A percentile compares a stretch with the other conserved stretches of the same genome.
phyloP scores from a whole-genome alignment of 2,329 filamentous ascomycete species.

The Parastagonospora avenae region DNA sequence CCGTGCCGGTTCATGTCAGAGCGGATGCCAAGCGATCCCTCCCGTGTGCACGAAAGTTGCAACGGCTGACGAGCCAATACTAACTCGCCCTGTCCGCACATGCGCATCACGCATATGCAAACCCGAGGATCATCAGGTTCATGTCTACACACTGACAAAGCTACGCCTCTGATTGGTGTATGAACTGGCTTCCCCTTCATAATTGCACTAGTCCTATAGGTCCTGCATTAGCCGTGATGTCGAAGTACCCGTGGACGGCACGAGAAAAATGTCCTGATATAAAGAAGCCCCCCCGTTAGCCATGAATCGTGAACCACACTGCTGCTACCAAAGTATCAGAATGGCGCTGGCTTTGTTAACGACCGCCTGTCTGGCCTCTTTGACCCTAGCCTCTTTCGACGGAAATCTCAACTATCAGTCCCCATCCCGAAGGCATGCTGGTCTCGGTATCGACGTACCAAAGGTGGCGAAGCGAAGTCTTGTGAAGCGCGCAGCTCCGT shows the following conservation, averaged over 20 bases:
- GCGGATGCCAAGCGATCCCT: too few species aligned
- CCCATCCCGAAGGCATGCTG: conserved; percentile 66
- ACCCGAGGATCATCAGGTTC: conserved; percentile 14
- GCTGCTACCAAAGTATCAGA: conserved; percentile 1
- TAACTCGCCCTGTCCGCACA: conserved; percentile 7
- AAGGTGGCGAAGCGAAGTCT: conserved; percentile 62
- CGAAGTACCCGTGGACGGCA: not conserved
- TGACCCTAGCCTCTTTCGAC: conserved; percentile 26
- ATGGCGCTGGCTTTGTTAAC: conserved; percentile 23
- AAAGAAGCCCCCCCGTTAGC: not conserved
- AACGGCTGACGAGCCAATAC: conserved; percentile 9
- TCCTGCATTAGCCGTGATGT: not conserved
- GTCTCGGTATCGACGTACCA: conserved; percentile 66
- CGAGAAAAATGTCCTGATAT: not conserved
- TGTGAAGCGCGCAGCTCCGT: conserved; percentile 27
- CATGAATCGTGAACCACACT: not conserved
- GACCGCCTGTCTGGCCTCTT: conserved; percentile 17
- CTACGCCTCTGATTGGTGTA: conserved; percentile 2
- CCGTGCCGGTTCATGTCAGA: too few species aligned
- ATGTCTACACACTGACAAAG: conserved; percentile 15
- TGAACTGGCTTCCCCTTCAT: not conserved
- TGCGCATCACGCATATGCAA: conserved; percentile 15
- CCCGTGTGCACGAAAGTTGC: not conserved
- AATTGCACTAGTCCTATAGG: not conserved
- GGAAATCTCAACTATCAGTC: conserved; percentile 69